Percentiles rank a stretch among this genome's conserved stretches.
These are phyloP conservation scores for Tripterygium wilfordii DNA, from an alignment of 177 flowering plant genomes.

Conservation along the genomic window DNA sequence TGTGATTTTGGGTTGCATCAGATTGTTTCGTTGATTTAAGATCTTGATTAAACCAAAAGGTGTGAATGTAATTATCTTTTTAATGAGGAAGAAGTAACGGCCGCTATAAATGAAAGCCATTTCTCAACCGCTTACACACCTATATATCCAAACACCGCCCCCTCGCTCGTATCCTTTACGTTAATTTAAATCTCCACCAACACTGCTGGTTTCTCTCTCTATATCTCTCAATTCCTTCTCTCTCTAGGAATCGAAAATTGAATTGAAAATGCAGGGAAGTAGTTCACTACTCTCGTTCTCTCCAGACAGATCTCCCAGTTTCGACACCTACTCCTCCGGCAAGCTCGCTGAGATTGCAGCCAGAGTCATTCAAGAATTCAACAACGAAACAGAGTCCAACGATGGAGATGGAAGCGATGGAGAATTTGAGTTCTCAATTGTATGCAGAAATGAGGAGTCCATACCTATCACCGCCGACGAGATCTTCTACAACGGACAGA, in stretches of 20 bases:
- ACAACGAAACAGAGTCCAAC: not conserved
- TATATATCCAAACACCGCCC: too few species aligned
- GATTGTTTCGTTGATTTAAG: too few species aligned
- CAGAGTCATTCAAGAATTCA: slow-evolving; percentile 29
- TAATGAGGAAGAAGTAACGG: too few species aligned
- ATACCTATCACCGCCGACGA: slow-evolving; percentile 55
- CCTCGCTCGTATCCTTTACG: too few species aligned
- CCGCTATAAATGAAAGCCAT: too few species aligned
- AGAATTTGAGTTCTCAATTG: slow-evolving; percentile 31
- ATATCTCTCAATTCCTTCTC: not conserved
- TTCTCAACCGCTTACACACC: too few species aligned
- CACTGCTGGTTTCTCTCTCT: too few species aligned
- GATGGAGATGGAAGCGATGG: slow-evolving; percentile 7
- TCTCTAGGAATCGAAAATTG: not conserved
- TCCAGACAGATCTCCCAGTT: slow-evolving; percentile 22
- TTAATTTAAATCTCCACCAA: too few species aligned
- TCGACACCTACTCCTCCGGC: slow-evolving; percentile 34
- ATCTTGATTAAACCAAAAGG: too few species aligned
- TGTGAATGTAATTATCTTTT: too few species aligned
- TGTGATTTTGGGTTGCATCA: too few species aligned
- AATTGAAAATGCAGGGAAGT: slow-evolving; percentile 6
- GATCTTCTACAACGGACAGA: slow-evolving; percentile 63
- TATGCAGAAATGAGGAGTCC: slow-evolving; percentile 14
- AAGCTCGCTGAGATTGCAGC: slow-evolving; percentile 46
- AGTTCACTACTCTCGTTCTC: slow-evolving; percentile 14